Base-by-base conservation (phyloP, 1,139 yeast species). In the Blastobotrys ciferrii region DNA sequence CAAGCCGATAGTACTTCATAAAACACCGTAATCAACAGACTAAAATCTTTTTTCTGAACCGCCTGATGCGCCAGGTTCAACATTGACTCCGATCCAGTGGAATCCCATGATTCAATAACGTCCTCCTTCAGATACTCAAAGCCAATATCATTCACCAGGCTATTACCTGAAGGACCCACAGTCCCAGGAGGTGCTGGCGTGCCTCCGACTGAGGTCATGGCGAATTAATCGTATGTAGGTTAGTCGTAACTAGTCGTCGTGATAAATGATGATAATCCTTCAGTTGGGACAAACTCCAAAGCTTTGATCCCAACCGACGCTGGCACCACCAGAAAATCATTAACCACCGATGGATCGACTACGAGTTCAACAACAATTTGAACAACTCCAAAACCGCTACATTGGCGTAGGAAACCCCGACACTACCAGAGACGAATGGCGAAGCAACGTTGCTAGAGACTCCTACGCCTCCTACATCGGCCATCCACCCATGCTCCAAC, bases 381-480 rank as follows among this genome's bases (percentile, higher is more conserved):
- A 80, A 45, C 80, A 74, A 41, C 72, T 80, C 19, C 85, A 84
- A 61, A 62, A 78, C 23, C 78, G 85, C 55, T 82, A 82, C 59
- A 69, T 81, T 25, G 94, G 94, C 0, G 69, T 87, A 1, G 95
- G 95, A 0, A 75, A 81, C 58, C 72, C 88, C 1, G 84, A 82
- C 46, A 85, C 91, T 0, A 71, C 84, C 39, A 80, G 70, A 61
- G 72, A 65, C 59, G 81, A 79, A 56, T 82, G 84, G 75, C 64
- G 78, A 56, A 65, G 75, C 7, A 85, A 85, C 54, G 75, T 86
- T 1, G 82, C 81, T 45, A 72, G 86, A 55, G 98, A 94, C 63
- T 81, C 95, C 0, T 80, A 82, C 55, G 78, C 88, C 1, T 76
- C 86, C 14, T 66, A 87, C 46, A 77, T 81, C 20, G 84, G 86